These are phyloP conservation scores for Entamoeba moshkovskii DNA, from an alignment of 208 protist species.

Conservation along the genomic window DNA sequence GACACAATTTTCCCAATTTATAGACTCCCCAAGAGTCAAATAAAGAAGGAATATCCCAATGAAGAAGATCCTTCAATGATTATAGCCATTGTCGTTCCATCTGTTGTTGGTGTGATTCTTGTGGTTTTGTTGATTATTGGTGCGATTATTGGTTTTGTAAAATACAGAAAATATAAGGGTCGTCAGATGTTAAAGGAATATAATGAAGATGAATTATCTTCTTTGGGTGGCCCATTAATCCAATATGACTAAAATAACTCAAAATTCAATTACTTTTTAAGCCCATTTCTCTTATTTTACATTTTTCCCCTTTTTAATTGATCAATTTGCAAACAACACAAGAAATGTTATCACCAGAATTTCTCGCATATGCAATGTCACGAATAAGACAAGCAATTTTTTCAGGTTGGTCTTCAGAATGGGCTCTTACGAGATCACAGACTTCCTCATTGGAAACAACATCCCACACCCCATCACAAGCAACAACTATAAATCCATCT, in stretches of 20 bases:
- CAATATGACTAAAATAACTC: not conserved
- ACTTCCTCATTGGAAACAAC: not conserved
- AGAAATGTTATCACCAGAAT: not conserved
- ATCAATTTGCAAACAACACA: not conserved
- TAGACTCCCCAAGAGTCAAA: not conserved
- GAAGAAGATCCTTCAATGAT: not conserved
- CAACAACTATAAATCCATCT: not conserved
- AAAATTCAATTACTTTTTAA: too few relatives aligned
- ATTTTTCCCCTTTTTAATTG: too few relatives aligned
- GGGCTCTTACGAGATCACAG: not conserved
- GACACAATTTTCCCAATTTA: not conserved
- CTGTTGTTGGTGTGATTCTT: not conserved
- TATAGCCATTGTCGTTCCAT: not conserved
- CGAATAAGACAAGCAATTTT: not conserved
- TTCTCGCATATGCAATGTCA: not conserved
- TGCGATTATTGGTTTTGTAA: not conserved
- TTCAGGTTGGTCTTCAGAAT: not conserved
- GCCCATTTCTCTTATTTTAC: too few relatives aligned
- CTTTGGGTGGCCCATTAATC: not conserved
- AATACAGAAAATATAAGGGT: not conserved
- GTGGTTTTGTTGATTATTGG: not conserved
- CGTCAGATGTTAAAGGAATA: not conserved
- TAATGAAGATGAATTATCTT: not conserved
- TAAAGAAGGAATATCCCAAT: not conserved
- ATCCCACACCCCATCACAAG: slow-evolving; percentile 5